Evolutionary conservation across 2,329 filamentous ascomycete genomes (phyloP).

Genomic region (Nemania diffusa): DNA sequence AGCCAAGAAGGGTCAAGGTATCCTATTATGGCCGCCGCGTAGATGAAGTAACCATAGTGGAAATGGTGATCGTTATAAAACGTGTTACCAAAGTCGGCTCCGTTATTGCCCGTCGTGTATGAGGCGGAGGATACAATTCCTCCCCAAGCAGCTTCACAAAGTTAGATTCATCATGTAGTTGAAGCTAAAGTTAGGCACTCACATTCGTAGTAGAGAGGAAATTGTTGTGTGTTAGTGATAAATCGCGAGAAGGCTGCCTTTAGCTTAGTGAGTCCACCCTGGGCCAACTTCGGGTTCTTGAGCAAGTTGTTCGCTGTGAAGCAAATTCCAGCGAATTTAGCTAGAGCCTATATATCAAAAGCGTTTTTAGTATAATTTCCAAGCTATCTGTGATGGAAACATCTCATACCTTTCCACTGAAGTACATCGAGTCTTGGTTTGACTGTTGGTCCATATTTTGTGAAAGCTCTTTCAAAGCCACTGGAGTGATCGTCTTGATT

Average conservation of each 20-base stretch:
- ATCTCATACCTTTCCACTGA: slow-evolving; percentile 77
- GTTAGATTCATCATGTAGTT: slow-evolving; percentile 25
- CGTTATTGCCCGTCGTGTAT: slow-evolving; percentile 74
- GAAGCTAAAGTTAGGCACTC: slow-evolving; percentile 42
- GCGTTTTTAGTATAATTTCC: background rate
- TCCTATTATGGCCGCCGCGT: slow-evolving; percentile 84
- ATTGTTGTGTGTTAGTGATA: slow-evolving; percentile 73
- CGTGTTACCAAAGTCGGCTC: slow-evolving; percentile 89
- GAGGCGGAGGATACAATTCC: slow-evolving; percentile 81
- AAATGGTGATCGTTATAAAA: slow-evolving; percentile 83
- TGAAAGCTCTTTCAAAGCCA: slow-evolving; percentile 77
- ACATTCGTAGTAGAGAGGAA: slow-evolving; percentile 72
- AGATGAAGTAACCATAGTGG: slow-evolving; percentile 90
- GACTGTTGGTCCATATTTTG: slow-evolving; percentile 80
- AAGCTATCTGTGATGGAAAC: background rate
- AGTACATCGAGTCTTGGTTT: slow-evolving; percentile 90
- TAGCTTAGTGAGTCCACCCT: slow-evolving; percentile 68
- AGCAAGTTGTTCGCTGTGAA: slow-evolving; percentile 73
- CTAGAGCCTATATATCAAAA: slow-evolving; percentile 63
- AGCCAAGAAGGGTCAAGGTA: slow-evolving; percentile 82
- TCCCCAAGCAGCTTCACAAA: slow-evolving; percentile 71
- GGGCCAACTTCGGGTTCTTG: slow-evolving; percentile 65
- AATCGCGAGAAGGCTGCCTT: slow-evolving; percentile 75
- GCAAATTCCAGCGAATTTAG: slow-evolving; percentile 78
- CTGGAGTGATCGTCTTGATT: slow-evolving; percentile 66